phyloP scores from a whole-genome alignment of 192 early-diverging fungal species.

The Coemansia sp. region DNA sequence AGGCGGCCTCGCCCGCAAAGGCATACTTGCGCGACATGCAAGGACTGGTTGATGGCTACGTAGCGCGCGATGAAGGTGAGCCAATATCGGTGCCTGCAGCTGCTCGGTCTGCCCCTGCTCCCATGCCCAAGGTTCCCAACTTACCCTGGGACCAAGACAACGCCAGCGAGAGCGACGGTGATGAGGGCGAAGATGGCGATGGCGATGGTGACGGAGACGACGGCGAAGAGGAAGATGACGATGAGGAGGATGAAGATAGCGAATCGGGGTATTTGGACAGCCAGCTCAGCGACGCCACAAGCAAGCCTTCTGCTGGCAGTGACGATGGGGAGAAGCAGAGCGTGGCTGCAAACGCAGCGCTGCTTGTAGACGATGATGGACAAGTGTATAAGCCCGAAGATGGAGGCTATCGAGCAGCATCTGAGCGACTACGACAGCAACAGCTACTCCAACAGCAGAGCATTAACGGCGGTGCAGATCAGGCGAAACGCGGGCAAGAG shows the following conservation, averaged over 20 bases:
- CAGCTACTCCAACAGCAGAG: conserved; percentile 2
- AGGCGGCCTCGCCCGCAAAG: conserved; percentile 24
- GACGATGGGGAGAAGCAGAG: background rate
- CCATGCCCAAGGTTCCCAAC: conserved; percentile 41
- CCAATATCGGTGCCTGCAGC: conserved; percentile 1
- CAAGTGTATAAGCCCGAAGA: background rate
- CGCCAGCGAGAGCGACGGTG: conserved; percentile 14
- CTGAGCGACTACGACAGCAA: conserved; percentile 2
- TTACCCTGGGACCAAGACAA: conserved; percentile 34
- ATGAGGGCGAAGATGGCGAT: conserved; percentile 36
- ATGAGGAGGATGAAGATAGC: conserved; percentile 8
- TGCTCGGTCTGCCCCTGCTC: background rate
- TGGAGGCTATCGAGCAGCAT: conserved; percentile 2
- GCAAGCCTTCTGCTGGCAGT: background rate
- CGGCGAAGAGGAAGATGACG: conserved; percentile 25
- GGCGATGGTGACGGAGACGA: conserved; percentile 36
- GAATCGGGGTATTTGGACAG: background rate
- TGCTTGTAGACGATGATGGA: background rate
- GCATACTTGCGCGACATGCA: conserved; percentile 47
- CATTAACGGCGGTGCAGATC: conserved; percentile 15
- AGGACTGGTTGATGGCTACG: conserved; percentile 36
- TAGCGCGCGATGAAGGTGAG: conserved; percentile 18
- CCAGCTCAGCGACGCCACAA: background rate
- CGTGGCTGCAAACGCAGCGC: background rate
- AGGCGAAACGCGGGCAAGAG: conserved; percentile 59